Conservation (phyloP, 2,329 filamentous ascomycete species). For the Fusarium agapanthi region DNA sequence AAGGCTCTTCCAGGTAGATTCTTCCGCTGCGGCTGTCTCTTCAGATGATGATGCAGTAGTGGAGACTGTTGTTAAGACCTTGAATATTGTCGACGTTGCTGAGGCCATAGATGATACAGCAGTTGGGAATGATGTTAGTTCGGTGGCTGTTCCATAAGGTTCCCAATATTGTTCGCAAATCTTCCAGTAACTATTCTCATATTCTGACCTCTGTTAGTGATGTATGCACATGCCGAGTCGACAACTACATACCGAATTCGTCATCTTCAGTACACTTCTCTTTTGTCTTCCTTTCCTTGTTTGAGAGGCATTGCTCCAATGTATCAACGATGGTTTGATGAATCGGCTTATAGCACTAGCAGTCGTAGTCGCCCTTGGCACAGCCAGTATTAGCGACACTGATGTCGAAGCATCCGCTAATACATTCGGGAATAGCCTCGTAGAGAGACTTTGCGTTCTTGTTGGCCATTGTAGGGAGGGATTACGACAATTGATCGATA, state of each 20-base stretch:
- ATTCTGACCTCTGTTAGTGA: slow-evolving; percentile 23
- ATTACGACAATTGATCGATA: not conserved
- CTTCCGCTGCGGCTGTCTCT: not conserved
- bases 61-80: not conserved
- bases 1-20: not conserved
- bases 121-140: slow-evolving; percentile 29
- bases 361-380: slow-evolving; percentile 33
- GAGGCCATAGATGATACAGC: not conserved
- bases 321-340: slow-evolving; percentile 40
- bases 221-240: too few species aligned
- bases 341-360: slow-evolving; percentile 38
- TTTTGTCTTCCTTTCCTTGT: slow-evolving; percentile 23
- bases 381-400: slow-evolving; percentile 37
- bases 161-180: slow-evolving; percentile 43
- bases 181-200: slow-evolving; percentile 42
- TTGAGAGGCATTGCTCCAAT: slow-evolving; percentile 31
- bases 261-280: slow-evolving; percentile 33
- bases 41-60: not conserved
- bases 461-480: slow-evolving; percentile 29
- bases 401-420: slow-evolving; percentile 35
- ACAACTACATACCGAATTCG: slow-evolving; percentile 28
- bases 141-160: slow-evolving; percentile 33
- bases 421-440: slow-evolving; percentile 31
- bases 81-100: not conserved
- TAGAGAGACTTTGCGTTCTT: slow-evolving; percentile 29